Evolutionary conservation across 345 rosid genomes (phyloP), one percentile per base, ranked within the genome.

Genomic region (Populus pruinosa): DNA sequence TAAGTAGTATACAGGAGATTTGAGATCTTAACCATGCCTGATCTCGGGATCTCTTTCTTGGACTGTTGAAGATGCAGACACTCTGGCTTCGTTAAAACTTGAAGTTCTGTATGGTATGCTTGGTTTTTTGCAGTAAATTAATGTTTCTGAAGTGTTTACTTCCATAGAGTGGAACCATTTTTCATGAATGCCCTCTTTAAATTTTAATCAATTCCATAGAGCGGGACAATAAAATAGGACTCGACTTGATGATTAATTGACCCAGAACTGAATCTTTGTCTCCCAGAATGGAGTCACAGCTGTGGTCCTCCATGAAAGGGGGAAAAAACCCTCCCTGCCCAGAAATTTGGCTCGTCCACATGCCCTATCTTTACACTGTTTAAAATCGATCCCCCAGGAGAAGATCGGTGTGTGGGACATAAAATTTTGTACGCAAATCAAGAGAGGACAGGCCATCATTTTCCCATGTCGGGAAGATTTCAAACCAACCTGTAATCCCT

Each of bases 181-280:
- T 33, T 33, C 56, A 50, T 50, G 56, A 16, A 16, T 50, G 56
- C 6, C 3, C 8, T 50, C 59, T 53, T 53, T 53, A 18, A 20
- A 53, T 53, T 53, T 53, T 2, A 43, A 17, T 16, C 53, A 47
- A 47, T 47, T 16, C 1, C 29, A 27, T 27, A 27, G 29, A 27
- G 29, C 1, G 47, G 47, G 47, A 11, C 14, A 16, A 73, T 21
- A 21, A 20, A 62, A 25, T 68, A 67, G 62, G 64, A 35, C 17
- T 29, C 12, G 36, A 25, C 11, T 13, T 25, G 25, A 31, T 55
- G 75, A 80, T 83, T 47, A 69, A 29, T 55, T 66, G 18, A 23
- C 78, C 62, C 61, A 29, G 36, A 36, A 59, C 71, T 44, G 80
- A 56, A 72, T 77, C 83, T 77, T 35, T 74, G 83, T 80, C 83